These are phyloP conservation scores for Ascochyta lentis DNA, from an alignment of 2,329 filamentous ascomycete genomes.

Conservation along the genomic window DNA sequence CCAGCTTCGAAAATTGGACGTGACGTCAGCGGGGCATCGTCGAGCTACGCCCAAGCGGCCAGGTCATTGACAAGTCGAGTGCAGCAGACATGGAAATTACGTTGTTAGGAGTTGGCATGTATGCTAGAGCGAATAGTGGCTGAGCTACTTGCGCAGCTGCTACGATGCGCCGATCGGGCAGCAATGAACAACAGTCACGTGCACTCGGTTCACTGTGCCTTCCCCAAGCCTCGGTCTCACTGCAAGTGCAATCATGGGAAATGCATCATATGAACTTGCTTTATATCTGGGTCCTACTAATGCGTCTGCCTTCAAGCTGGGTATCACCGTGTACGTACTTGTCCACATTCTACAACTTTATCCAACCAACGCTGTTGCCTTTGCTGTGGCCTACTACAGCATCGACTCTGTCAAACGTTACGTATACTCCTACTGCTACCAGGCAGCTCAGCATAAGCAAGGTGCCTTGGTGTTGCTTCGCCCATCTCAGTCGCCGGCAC, in stretches of 20 bases:
- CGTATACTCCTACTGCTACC: slow-evolving; percentile 14
- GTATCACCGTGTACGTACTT: background rate
- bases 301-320: background rate
- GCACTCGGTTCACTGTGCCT: background rate
- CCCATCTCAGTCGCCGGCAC: slow-evolving; percentile 23
- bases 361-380: background rate
- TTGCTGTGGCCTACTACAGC: background rate
- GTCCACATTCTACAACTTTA: background rate
- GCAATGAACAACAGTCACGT: background rate
- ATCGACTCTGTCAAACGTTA: background rate
- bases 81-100: background rate
- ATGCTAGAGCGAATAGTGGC: background rate
- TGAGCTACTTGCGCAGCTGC: background rate
- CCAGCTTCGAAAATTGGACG: background rate
- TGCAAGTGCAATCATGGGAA: background rate
- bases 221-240: background rate
- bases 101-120: background rate
- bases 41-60: background rate
- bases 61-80: background rate
- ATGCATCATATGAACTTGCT: background rate
- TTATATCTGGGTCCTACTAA: background rate
- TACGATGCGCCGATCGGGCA: background rate
- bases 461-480: slow-evolving; percentile 19
- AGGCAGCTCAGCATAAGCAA: slow-evolving; percentile 10
- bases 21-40: slow-evolving; percentile 33